Evolutionary conservation across 257 asterid species (phyloP).

Genomic region (Ocimum tenuiflorum): DNA sequence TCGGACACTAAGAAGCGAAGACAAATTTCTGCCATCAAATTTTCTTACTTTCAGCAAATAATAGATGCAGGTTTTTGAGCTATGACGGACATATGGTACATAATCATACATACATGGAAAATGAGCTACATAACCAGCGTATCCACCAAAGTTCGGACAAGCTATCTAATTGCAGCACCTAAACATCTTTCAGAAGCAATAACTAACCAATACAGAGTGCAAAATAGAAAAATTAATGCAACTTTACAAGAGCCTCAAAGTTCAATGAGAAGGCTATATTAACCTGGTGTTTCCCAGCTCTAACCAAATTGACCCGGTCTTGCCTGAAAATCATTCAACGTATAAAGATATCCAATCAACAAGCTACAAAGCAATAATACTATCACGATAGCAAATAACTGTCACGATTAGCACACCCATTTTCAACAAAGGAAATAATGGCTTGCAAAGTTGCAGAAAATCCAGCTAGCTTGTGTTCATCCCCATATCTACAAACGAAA

Average conservation of each 20-base stretch:
- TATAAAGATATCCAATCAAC: slow-evolving; percentile 16
- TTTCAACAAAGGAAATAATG: slow-evolving; percentile 92
- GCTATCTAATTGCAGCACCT: slow-evolving; percentile 11
- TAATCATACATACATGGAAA: background rate
- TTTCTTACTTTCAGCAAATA: background rate
- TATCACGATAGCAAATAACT: slow-evolving; percentile 12
- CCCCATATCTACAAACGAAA: slow-evolving; percentile 69
- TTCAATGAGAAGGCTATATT: slow-evolving; percentile 16
- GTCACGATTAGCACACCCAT: slow-evolving; percentile 51
- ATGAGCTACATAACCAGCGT: slow-evolving; percentile 5
- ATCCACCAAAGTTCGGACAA: background rate
- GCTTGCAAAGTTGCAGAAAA: slow-evolving; percentile 98
- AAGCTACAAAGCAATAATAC: slow-evolving; percentile 1
- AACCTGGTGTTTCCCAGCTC: slow-evolving; percentile 99
- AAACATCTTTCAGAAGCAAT: background rate
- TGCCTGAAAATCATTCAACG: slow-evolving; percentile 51
- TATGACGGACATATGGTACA: background rate
- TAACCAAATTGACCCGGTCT: slow-evolving; percentile 79
- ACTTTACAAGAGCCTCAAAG: background rate
- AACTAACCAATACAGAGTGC: background rate
- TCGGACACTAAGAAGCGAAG: background rate
- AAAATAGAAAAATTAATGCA: background rate
- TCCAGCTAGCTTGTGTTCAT: slow-evolving; percentile 96
- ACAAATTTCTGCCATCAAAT: background rate
- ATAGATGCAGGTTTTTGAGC: background rate